Conservation (phyloP, 2,329 filamentous ascomycete species). For the Apiospora malaysiana region DNA sequence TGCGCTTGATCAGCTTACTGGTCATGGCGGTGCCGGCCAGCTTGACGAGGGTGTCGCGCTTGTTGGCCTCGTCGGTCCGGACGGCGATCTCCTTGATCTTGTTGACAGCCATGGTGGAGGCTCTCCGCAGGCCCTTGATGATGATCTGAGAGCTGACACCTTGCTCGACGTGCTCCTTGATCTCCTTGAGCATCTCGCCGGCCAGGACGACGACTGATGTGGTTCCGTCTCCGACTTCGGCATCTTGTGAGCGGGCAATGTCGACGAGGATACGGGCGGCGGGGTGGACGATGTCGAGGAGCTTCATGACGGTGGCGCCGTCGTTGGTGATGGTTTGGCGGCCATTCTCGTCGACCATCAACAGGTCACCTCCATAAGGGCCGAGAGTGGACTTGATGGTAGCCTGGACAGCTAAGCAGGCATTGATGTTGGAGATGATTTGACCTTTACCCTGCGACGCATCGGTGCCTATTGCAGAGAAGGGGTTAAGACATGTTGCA, state of each 20-base stretch:
- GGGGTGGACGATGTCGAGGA: conserved; percentile 97
- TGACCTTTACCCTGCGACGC: conserved; percentile 96
- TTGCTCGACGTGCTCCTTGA: conserved; percentile 95
- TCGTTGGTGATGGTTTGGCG: conserved; percentile 98
- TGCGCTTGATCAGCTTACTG: conserved; percentile 98
- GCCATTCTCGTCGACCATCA: conserved; percentile 96
- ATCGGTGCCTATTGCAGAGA: conserved; percentile 76
- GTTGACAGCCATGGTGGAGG: conserved; percentile 90
- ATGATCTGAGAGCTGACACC: conserved; percentile 97
- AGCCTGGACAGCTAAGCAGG: conserved; percentile 91
- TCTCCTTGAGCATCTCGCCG: conserved; percentile 96
- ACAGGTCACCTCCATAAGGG: conserved; percentile 93
- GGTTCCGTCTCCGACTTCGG: conserved; percentile 97
- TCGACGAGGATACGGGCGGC: conserved; percentile 97
- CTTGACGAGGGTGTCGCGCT: conserved; percentile 86
- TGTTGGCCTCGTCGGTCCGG: conserved; percentile 80
- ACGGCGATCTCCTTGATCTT: conserved; percentile 98
- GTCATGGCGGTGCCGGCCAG: conserved; percentile 97
- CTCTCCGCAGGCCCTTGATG: conserved; percentile 91
- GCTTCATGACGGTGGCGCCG: conserved; percentile 99
- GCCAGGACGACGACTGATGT: conserved; percentile 96
- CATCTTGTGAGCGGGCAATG: conserved; percentile 98
- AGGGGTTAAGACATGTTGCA: conserved; percentile 18
- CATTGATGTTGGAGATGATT: conserved; percentile 97
- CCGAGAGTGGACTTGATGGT: conserved; percentile 96